Percentiles rank a stretch among this genome's conserved stretches.
Evolutionary conservation across 805 yeast genomes (phyloP).

Genomic region (Cyberlindnera samutprakarnensis): DNA sequence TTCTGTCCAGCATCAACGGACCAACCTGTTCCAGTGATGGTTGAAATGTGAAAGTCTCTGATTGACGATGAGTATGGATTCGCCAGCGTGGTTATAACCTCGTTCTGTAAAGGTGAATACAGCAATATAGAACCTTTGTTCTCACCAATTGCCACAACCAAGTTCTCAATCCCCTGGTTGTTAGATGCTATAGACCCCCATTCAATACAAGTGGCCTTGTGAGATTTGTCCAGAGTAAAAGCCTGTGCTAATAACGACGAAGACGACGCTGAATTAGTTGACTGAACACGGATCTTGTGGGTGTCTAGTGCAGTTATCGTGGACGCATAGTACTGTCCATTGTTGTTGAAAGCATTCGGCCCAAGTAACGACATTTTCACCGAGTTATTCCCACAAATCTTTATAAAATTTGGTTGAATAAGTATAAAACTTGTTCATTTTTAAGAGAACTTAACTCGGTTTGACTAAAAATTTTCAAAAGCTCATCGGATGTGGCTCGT

Average conservation of each 20-base stretch:
- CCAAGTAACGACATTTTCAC: constrained; percentile 14
- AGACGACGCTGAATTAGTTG: constrained; percentile 33
- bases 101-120: constrained; percentile 60
- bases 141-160: constrained; percentile 52
- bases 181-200: constrained; percentile 37
- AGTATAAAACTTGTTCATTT: no score
- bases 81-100: constrained; percentile 43
- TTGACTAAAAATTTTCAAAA: no score
- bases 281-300: constrained; percentile 60
- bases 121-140: constrained; percentile 56
- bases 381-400: no score
- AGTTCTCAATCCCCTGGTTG: constrained; percentile 30
- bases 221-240: constrained; percentile 44
- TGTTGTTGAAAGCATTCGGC: constrained; percentile 43
- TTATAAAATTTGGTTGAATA: no score
- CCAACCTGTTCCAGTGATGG: constrained; percentile 41
- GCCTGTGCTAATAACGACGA: constrained; percentile 35
- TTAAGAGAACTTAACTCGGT: no score
- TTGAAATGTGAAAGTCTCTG: constrained; percentile 40
- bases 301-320: constrained; percentile 63
- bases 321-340: constrained; percentile 56
- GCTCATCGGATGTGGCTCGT: no score
- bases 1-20: constrained; percentile 51
- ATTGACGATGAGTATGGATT: constrained; percentile 41
- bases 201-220: constrained; percentile 37